Percentiles rank a stretch among this genome's conserved stretches.
phyloP scores from a whole-genome alignment of 441 rosid genomes.

The Pelargonium myrrhifolium region DNA sequence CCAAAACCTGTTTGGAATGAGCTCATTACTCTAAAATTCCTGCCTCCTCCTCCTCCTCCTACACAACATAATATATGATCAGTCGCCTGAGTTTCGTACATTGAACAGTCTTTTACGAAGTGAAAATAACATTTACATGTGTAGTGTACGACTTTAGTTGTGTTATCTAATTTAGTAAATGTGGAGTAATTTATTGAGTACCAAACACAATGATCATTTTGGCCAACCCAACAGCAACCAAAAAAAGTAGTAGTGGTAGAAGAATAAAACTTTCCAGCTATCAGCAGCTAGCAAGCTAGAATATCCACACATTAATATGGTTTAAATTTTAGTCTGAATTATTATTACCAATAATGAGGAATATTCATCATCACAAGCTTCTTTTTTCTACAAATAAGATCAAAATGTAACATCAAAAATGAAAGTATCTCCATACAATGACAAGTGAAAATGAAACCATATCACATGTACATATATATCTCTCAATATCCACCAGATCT shows the following conservation, averaged over 20 bases:
- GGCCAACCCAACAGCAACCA: not conserved
- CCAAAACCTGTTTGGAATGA: constrained; percentile 74
- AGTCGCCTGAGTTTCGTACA: not conserved
- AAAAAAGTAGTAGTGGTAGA: not conserved
- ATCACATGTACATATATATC: not conserved
- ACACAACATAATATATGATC: no score
- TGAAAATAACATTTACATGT: no score
- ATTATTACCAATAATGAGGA: not conserved
- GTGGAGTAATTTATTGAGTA: not conserved
- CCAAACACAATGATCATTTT: not conserved
- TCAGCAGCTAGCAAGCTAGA: not conserved
- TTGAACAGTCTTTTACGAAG: not conserved
- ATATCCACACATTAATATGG: not conserved
- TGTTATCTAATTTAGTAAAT: not conserved
- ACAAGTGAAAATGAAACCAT: not conserved
- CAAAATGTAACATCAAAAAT: not conserved
- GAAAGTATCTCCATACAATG: constrained; percentile 15
- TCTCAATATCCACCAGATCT: constrained; percentile 22
- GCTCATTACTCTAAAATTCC: constrained; percentile 59
- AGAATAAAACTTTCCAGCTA: not conserved
- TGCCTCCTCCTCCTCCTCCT: no score
- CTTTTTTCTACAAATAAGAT: not conserved
- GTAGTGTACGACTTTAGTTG: no score
- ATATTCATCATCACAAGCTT: constrained; percentile 10
- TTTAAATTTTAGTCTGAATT: not conserved